Evolutionary conservation across 2,329 filamentous ascomycete genomes (phyloP).

Genomic region (Whalleya microplaca): DNA sequence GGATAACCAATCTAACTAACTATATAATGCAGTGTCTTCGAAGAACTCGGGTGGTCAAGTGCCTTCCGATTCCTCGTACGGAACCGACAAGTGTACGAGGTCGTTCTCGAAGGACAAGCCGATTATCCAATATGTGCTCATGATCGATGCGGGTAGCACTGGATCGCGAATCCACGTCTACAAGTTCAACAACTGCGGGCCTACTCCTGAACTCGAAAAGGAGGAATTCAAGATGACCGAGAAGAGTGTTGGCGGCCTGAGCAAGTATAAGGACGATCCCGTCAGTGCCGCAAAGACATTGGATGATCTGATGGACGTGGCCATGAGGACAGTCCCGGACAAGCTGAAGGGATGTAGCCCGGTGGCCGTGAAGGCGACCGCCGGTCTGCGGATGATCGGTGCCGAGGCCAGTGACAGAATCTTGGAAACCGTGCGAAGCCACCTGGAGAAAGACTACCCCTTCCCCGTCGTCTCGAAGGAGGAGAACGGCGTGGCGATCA

Average conservation of each 20-base stretch:
- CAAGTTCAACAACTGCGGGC: conserved; percentile 97
- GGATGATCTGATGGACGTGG: conserved; percentile 84
- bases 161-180: conserved; percentile 98
- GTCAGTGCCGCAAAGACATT: conserved; percentile 87
- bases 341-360: conserved; percentile 90
- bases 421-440: conserved; percentile 78
- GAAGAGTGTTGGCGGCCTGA: conserved; percentile 81
- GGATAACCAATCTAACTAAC: conserved; percentile 21
- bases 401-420: conserved; percentile 81
- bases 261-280: conserved; percentile 84
- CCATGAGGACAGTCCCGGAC: conserved; percentile 82
- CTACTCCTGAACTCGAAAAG: conserved; percentile 90
- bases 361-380: conserved; percentile 96
- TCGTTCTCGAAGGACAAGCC: conserved; percentile 88
- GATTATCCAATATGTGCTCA: conserved; percentile 94
- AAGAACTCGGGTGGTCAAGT: conserved; percentile 51
- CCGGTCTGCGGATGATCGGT: conserved; percentile 87
- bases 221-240: conserved; percentile 95
- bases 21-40: conserved; percentile 27
- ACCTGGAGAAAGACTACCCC: conserved; percentile 86
- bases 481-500: conserved; percentile 88
- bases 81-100: conserved; percentile 76
- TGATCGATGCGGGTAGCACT: conserved; percentile 98
- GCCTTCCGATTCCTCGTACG: conserved; percentile 64
- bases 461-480: conserved; percentile 91